Evolutionary conservation across 106 monocot species (phyloP), one percentile per base, ranked within the genome.

Genomic region (Dendrobium officinale): DNA sequence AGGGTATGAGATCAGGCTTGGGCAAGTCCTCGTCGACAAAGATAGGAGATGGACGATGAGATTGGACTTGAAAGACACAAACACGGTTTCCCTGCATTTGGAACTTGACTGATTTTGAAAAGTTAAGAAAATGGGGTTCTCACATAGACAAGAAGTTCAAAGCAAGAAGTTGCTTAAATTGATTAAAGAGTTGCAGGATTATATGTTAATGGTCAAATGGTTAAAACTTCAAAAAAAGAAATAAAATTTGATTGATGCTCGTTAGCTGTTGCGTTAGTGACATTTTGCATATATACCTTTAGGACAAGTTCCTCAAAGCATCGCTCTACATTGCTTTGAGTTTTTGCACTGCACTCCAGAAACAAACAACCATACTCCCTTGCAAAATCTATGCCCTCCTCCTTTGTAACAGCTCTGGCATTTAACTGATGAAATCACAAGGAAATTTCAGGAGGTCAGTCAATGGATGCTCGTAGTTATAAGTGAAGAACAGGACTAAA

Each of bases 231-330:
- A 3, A 19, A 19, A 19, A 56, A 56, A 15, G 13, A 45, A 45
- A 45, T 45, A 45, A 45, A 45, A 45, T 45, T 45, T 45, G 45
- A 45, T 7, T 8, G 45, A 45, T 45, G 45, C 45, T 45, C 45
- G 45, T 45, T 45, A 45, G 45, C 45, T 45, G 8, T 45, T 45
- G 45, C 45, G 4, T 45, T 45, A 0, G 45, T 45, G 6, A 5
- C 58, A 20, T 58, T 4, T 77, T 51, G 20, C 55, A 19, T 77
- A 58, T 5, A 86, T 79, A 92, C 92, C 90, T 92, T 92, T 18
- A 86, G 81, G 48, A 89, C 92, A 73, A 92, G 92, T 77, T 92
- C 92, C 84, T 92, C 89, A 85, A 90, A 92, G 73, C 92, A 92
- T 41, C 90, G 86, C 68, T 90, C 90, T 17, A 92, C 92, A 77